A percentile compares a stretch with the other conserved stretches of the same genome.
These are phyloP conservation scores for Bolboschoenoplectus hybrid DNA, from an alignment of 202 grass and related monocot genomes.

Conservation along the genomic window DNA sequence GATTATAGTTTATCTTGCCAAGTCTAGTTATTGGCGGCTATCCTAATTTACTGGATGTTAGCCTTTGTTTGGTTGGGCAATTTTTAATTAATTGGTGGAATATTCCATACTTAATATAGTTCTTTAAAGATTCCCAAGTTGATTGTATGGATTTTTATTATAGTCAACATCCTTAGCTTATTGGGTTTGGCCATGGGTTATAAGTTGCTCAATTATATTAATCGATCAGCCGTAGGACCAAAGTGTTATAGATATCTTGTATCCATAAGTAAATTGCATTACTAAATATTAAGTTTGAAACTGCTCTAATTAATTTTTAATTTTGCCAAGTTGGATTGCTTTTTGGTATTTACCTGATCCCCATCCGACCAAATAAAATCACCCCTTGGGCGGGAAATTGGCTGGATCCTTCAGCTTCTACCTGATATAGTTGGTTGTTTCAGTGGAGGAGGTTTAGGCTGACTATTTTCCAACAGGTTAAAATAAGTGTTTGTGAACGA, in stretches of 20 bases:
- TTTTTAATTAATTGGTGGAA: slow-evolving; percentile 7
- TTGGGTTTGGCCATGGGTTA: not conserved
- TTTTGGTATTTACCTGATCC: not conserved
- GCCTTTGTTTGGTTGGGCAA: not conserved
- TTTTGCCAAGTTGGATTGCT: not conserved
- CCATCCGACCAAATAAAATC: not conserved
- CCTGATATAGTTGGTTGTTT: not conserved
- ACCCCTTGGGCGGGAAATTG: not conserved
- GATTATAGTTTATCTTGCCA: slow-evolving; percentile 2
- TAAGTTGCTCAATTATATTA: not conserved
- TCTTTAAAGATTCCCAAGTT: not conserved
- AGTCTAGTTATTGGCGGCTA: not conserved
- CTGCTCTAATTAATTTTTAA: not conserved
- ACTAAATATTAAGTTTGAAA: not conserved
- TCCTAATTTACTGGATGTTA: slow-evolving; percentile 1
- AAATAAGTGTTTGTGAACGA: slow-evolving; percentile 10
- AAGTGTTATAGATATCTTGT: not conserved
- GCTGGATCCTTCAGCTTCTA: not conserved
- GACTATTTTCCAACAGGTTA: not conserved
- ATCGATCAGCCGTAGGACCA: not conserved
- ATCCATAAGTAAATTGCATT: not conserved
- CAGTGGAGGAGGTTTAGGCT: not conserved
- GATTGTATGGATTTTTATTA: not conserved
- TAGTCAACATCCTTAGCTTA: too few species aligned
- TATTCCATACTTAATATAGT: not conserved